Base-by-base conservation (phyloP, 208 protist genomes). In the Leishmania amazonensis region DNA sequence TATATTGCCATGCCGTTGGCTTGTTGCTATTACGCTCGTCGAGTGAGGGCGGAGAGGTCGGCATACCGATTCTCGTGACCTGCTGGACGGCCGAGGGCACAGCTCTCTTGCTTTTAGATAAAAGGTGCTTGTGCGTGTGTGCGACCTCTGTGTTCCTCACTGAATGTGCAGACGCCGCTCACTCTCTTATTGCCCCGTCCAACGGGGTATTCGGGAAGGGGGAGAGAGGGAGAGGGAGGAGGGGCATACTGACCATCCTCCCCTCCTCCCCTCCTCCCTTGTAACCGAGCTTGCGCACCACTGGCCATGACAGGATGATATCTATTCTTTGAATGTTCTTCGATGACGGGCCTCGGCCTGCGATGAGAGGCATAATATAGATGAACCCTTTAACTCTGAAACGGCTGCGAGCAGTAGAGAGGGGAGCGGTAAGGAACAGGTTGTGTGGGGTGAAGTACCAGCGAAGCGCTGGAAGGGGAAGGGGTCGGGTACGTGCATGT, bases 341-440 rank as follows among this genome's bases (percentile, higher is more conserved):
- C 81, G 75, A 85, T 42, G 47, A 19, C 42, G 2, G 17, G 17
- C 42, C 1, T 5, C 8, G 19, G 35, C 40, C 80, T 78, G 72
- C 40, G 53, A 84, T 84, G 81, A 84, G 81, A 84, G 64, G 67
- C 81, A 24, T 42, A 45, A 31, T 54, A 31, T 54, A 60, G 70
- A 81, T 81, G 81, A 81, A 81, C 76, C 81, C 77, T 85, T 85
- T 85, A 82, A 85, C 78, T 80, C 80, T 87, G 76, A 87, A 60
- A 65, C 21, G n/a, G 72, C 54, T 42, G n/a, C 28, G 42, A 19
- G 31, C 13, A 71, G 17, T 28, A 13, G 38, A 19, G n/a, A 11
- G 62, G 28, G 62, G 31, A 35, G 15, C 5, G 31, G 62, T 68
- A 2, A 21, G 62, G 31, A 19, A 3, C 57, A n/a, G 7, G 57